A percentile compares a stretch with the other conserved stretches of the same genome.
These are phyloP conservation scores for Lineolata rhizophorae DNA, from an alignment of 495 filamentous ascomycete genomes.

Conservation along the genomic window DNA sequence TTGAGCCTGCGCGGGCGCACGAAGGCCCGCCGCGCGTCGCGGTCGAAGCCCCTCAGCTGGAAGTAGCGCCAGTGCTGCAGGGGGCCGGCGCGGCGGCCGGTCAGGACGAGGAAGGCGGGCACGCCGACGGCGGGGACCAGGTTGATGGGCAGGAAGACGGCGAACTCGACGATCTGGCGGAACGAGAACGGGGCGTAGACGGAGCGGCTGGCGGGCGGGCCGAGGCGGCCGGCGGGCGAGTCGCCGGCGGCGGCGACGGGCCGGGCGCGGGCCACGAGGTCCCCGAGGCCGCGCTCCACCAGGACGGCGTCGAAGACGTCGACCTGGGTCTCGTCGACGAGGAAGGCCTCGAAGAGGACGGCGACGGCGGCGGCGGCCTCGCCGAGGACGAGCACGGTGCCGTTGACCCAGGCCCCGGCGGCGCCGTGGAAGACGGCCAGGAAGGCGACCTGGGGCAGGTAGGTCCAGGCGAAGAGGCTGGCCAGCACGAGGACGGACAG, in stretches of 20 bases:
- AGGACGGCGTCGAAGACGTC: slow-evolving; percentile 46
- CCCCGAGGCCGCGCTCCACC: slow-evolving; percentile 33
- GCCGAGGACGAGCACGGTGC: slow-evolving; percentile 40
- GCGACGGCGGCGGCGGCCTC: slow-evolving; percentile 39
- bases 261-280: slow-evolving; percentile 31
- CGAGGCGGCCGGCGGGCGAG: slow-evolving; percentile 29
- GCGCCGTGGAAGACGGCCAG: slow-evolving; percentile 37
- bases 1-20: slow-evolving; percentile 28
- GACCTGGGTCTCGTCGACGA: slow-evolving; percentile 45
- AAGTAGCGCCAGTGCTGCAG: slow-evolving; percentile 49
- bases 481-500: slow-evolving; percentile 37
- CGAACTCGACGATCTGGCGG: slow-evolving; percentile 21
- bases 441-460: slow-evolving; percentile 38
- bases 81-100: slow-evolving; percentile 40
- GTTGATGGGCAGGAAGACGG: slow-evolving; percentile 35
- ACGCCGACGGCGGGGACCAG: slow-evolving; percentile 40
- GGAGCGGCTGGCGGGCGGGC: slow-evolving; percentile 32
- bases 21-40: slow-evolving; percentile 32
- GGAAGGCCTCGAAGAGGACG: slow-evolving; percentile 42
- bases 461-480: slow-evolving; percentile 38
- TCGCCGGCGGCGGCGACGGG: slow-evolving; percentile 30
- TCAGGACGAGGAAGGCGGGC: slow-evolving; percentile 39
- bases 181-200: slow-evolving; percentile 38
- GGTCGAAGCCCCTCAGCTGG: slow-evolving; percentile 31
- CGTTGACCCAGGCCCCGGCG: slow-evolving; percentile 36